These are phyloP conservation scores for Pichia sp. DNA, from an alignment of 1,139 yeast genomes.

Conservation along the genomic window DNA sequence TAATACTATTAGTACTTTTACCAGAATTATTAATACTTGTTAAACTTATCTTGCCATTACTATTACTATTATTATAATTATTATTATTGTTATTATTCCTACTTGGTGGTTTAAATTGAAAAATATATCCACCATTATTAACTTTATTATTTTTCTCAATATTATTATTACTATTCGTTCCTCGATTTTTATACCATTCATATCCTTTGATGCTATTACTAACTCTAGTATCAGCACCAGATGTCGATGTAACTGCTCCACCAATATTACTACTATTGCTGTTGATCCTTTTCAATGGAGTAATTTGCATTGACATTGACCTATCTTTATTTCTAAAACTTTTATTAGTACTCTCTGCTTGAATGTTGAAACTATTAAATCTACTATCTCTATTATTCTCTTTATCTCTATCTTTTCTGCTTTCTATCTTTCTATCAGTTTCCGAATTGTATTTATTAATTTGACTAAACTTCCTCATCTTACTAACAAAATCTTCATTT, in stretches of 20 bases:
- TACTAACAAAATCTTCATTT: constrained; percentile 21
- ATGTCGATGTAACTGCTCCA: neutral
- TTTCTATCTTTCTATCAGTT: neutral
- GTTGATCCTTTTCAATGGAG: neutral
- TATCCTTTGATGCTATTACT: neutral
- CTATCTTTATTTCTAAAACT: neutral
- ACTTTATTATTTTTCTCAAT: neutral
- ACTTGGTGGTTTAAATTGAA: constrained; percentile 5
- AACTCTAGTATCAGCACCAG: neutral
- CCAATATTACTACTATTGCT: neutral
- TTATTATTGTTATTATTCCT: neutral
- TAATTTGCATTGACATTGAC: constrained; percentile 2
- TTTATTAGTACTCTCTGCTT: constrained; percentile 12
- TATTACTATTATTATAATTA: too few relatives aligned
- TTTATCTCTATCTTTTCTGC: neutral
- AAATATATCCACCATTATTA: neutral
- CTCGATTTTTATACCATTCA: too few relatives aligned
- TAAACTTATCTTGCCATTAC: neutral
- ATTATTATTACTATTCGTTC: neutral
- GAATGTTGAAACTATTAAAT: constrained; percentile 7
- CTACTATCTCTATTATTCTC: neutral
- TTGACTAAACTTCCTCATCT: constrained; percentile 23
- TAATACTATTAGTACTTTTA: too few relatives aligned
- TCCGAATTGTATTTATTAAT: constrained; percentile 3
- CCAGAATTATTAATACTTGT: too few relatives aligned